Conservation (phyloP, 768 basidiomycete species). For the Grammothele lineata region DNA sequence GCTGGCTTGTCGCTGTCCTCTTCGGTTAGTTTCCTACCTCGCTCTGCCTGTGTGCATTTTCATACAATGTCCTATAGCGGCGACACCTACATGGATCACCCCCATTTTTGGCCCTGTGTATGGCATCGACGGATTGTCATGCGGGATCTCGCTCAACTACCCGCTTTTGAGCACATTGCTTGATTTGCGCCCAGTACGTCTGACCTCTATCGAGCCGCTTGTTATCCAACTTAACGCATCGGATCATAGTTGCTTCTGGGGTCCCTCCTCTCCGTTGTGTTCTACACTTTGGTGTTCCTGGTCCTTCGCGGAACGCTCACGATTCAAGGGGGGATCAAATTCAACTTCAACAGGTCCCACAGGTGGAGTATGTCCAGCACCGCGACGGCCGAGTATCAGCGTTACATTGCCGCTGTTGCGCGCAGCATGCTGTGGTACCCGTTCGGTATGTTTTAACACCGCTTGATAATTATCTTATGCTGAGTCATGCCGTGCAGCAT, state of each 20-base stretch:
- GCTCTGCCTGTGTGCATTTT: background rate
- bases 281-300: slow-evolving; percentile 61
- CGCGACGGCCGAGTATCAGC: slow-evolving; percentile 46
- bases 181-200: slow-evolving; percentile 58
- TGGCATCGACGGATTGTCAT: slow-evolving; percentile 47
- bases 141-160: slow-evolving; percentile 43
- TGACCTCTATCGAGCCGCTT: background rate
- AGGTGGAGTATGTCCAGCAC: slow-evolving; percentile 12
- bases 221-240: background rate
- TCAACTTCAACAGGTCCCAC: slow-evolving; percentile 38
- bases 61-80: background rate
- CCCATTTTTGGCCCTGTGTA: slow-evolving; percentile 40
- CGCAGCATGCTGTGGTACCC: slow-evolving; percentile 66
- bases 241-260: slow-evolving; percentile 51
- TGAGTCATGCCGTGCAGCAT: slow-evolving; percentile 67
- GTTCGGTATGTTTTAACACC: no score
- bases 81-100: slow-evolving; percentile 22
- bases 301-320: slow-evolving; percentile 54
- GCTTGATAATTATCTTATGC: slow-evolving; percentile 6
- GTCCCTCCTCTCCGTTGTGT: slow-evolving; percentile 47
- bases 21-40: slow-evolving; percentile 39
- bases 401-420: slow-evolving; percentile 58
- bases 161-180: slow-evolving; percentile 45
- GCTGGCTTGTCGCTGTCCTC: slow-evolving; percentile 49
- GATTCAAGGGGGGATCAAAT: slow-evolving; percentile 46